phyloP scores from a whole-genome alignment of 129 eudicot species.

The Flaveria robusta region DNA sequence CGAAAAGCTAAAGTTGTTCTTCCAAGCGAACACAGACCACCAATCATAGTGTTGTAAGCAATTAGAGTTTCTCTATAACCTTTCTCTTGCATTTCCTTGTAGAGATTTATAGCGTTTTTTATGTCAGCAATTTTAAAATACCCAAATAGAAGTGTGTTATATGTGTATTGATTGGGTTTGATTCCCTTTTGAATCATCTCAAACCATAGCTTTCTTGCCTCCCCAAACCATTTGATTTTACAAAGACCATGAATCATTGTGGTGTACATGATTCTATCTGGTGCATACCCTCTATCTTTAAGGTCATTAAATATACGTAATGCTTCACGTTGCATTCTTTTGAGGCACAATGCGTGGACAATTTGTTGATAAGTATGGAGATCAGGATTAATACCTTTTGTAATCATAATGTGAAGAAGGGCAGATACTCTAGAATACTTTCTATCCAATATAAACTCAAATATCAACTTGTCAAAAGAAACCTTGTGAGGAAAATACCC shows the following conservation, averaged over 20 bases:
- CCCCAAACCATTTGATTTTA: constrained; percentile 51
- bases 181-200: constrained; percentile 83
- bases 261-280: constrained; percentile 68
- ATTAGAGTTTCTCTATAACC: constrained; percentile 49
- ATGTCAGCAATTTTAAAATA: constrained; percentile 38
- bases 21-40: constrained; percentile 52
- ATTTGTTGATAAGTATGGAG: constrained; percentile 62
- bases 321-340: constrained; percentile 47
- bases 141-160: constrained; percentile 59
- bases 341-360: constrained; percentile 48
- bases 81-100: constrained; percentile 54
- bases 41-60: constrained; percentile 59
- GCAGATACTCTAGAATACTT: constrained; percentile 51
- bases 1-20: constrained; percentile 46
- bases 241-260: constrained; percentile 76
- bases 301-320: constrained; percentile 66
- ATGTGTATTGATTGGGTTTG: constrained; percentile 55
- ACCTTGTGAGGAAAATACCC: constrained; percentile 55
- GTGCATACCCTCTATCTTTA: constrained; percentile 76
- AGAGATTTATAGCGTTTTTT: constrained; percentile 48
- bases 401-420: constrained; percentile 71
- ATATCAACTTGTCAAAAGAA: constrained; percentile 54
- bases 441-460: constrained; percentile 38
- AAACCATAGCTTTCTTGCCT: constrained; percentile 69
- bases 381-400: constrained; percentile 50